A percentile compares a stretch with the other conserved stretches of the same genome.
These are phyloP conservation scores for Firmiana major DNA, from an alignment of 345 rosid species.

Conservation along the genomic window DNA sequence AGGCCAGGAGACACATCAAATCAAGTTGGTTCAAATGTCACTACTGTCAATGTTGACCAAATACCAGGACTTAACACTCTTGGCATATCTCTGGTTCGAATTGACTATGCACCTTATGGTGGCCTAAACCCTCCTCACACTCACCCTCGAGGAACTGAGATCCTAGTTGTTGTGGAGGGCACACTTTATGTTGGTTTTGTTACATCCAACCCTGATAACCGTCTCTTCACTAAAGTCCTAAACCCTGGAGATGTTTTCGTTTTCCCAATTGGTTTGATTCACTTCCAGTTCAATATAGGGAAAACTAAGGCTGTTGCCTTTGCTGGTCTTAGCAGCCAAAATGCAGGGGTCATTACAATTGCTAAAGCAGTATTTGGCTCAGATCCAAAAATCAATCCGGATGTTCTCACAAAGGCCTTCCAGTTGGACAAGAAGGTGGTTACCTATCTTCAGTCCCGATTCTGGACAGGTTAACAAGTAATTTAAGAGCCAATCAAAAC, in stretches of 20 bases:
- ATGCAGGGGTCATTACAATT: not conserved
- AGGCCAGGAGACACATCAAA: slow-evolving; percentile 16
- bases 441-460: not conserved
- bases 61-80: slow-evolving; percentile 23
- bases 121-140: slow-evolving; percentile 30
- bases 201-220: slow-evolving; percentile 16
- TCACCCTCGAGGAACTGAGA: slow-evolving; percentile 32
- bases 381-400: not conserved
- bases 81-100: slow-evolving; percentile 5
- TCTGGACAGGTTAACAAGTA: not conserved
- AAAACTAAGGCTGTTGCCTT: not conserved
- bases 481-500: not conserved
- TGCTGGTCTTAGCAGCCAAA: not conserved
- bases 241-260: not conserved
- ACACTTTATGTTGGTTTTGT: slow-evolving; percentile 34
- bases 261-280: slow-evolving; percentile 17
- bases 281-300: slow-evolving; percentile 38
- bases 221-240: slow-evolving; percentile 24
- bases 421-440: not conserved
- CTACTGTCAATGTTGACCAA: not conserved
- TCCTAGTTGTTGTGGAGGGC: slow-evolving; percentile 32
- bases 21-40: slow-evolving; percentile 2
- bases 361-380: not conserved
- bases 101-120: slow-evolving; percentile 22
- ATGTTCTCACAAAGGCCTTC: not conserved